These are phyloP conservation scores for Rhodotorula sp. DNA, from an alignment of 1,284 basidiomycete genomes.

Conservation along the genomic window DNA sequence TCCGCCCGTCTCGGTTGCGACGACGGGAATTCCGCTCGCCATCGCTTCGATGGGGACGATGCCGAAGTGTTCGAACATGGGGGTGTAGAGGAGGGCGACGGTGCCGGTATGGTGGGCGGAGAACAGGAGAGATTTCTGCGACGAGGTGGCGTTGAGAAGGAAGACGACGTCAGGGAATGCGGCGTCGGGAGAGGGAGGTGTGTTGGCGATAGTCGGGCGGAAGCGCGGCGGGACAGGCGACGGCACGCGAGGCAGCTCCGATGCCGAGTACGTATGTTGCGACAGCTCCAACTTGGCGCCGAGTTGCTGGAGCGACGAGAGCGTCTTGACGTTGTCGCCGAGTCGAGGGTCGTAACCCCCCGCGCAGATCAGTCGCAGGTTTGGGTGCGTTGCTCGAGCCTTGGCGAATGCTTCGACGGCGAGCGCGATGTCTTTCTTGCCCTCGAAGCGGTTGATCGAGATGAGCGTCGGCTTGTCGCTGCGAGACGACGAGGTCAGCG, in stretches of 20 bases:
- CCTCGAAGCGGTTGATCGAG: slow-evolving; percentile 93
- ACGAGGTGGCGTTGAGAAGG: slow-evolving; percentile 78
- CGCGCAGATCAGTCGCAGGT: slow-evolving; percentile 66
- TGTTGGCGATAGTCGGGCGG: slow-evolving; percentile 51
- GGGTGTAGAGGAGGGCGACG: slow-evolving; percentile 82
- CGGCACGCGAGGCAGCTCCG: slow-evolving; percentile 45
- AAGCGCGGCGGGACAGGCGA: slow-evolving; percentile 49
- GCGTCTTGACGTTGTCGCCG: slow-evolving; percentile 66
- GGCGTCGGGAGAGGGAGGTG: slow-evolving; percentile 9
- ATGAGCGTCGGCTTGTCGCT: slow-evolving; percentile 74
- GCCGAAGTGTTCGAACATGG: slow-evolving; percentile 93
- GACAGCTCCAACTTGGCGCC: slow-evolving; percentile 54
- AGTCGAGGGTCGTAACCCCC: slow-evolving; percentile 75
- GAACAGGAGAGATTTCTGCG: slow-evolving; percentile 71
- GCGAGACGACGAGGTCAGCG: not conserved
- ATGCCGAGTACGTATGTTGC: slow-evolving; percentile 52
- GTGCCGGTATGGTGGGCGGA: slow-evolving; percentile 55
- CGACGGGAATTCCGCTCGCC: slow-evolving; percentile 82
- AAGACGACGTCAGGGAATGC: slow-evolving; percentile 65
- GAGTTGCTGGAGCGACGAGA: slow-evolving; percentile 59
- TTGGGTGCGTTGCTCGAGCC: slow-evolving; percentile 21
- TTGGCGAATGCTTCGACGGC: slow-evolving; percentile 75
- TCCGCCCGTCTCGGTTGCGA: slow-evolving; percentile 86
- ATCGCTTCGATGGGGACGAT: slow-evolving; percentile 96
- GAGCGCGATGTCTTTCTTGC: slow-evolving; percentile 85